Base-by-base conservation (phyloP, 768 basidiomycete species). In the Lactifluus pinguis region DNA sequence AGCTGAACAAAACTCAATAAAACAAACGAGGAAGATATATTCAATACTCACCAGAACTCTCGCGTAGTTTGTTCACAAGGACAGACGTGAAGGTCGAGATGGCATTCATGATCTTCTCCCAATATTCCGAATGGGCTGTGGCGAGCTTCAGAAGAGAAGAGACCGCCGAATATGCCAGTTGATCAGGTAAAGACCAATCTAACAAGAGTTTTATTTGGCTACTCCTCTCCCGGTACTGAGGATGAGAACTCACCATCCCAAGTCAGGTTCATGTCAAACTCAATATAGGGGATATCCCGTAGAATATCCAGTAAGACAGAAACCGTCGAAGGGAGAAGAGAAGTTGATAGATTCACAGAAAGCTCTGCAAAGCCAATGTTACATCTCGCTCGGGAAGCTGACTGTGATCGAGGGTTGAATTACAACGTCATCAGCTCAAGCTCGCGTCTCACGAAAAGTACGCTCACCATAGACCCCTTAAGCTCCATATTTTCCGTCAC, bases 141-240 rank as follows among this genome's bases (percentile, higher is more conserved):
- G 87, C 83, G 21, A 92, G 74, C 54, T 82, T 77, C 49, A 95
- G 76, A 8, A 92, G 74, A 11, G 91, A 87, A 4, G 86, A 87
- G 25, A 91, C 80, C 4, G 85, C 90, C 1, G 87, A 84, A 68
- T 79, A 89, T 1, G 89, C 85, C 44, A 95, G 80, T 68, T 92
- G 88, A 72, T 95, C 89, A 41, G 92, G 86, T 36, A 91, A 77
- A 3, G 91, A 81, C 91, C 91, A 93, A 65, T 90, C 92, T 93
- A 61, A 30, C 6, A 15, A 47, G 53, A 63, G 13, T 4, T 53
- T 41, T 14, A 10, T 17, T 55, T 2, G 17, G 30, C 45, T 30
- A 21, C 14, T 51, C 44, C 49, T 42, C 14, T 15, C 44, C 30
- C 39, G 15, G 36, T 29, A 38, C 13, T 6, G 13, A 21, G 2